These are phyloP conservation scores for Crepidotus variabilis DNA, from an alignment of 768 basidiomycete species.

Conservation along the genomic window DNA sequence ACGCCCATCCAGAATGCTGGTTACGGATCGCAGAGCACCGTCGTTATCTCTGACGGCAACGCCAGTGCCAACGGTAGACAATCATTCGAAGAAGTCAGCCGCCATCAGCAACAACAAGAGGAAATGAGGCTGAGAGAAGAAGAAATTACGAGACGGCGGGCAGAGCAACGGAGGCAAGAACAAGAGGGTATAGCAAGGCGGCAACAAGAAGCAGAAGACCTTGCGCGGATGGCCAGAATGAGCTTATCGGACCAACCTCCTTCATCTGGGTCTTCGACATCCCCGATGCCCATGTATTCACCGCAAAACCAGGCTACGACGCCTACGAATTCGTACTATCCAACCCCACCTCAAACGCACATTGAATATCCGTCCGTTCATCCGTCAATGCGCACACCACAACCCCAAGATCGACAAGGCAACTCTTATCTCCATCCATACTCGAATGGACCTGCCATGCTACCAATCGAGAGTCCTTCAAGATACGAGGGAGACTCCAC, in stretches of 20 bases:
- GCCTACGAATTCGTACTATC: conserved; percentile 17
- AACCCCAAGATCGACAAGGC: conserved; percentile 9
- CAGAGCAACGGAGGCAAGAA: conserved; percentile 42
- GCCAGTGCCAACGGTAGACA: background rate
- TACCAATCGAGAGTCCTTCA: conserved; percentile 68
- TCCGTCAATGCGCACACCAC: conserved; percentile 3
- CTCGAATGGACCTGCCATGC: conserved; percentile 27
- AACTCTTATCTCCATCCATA: conserved; percentile 7
- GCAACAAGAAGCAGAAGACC: conserved; percentile 57
- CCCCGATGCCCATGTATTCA: conserved; percentile 11
- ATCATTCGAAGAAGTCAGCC: conserved; percentile 12
- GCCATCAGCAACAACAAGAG: conserved; percentile 35
- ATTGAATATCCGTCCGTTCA: conserved; percentile 17
- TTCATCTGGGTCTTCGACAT: conserved; percentile 13
- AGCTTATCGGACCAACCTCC: conserved; percentile 14
- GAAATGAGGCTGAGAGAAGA: conserved; percentile 43
- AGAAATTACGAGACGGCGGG: conserved; percentile 34
- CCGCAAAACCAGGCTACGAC: conserved; percentile 10
- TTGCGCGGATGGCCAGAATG: conserved; percentile 41
- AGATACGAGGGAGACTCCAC: conserved; percentile 46
- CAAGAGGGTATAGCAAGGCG: conserved; percentile 54
- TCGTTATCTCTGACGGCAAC: conserved; percentile 21
- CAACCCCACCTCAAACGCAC: conserved; percentile 8
- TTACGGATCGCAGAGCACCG: conserved; percentile 25
- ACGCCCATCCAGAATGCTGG: conserved; percentile 21